phyloP scores from a whole-genome alignment of 495 filamentous ascomycete genomes.

The Saxophila tyrrhenica region DNA sequence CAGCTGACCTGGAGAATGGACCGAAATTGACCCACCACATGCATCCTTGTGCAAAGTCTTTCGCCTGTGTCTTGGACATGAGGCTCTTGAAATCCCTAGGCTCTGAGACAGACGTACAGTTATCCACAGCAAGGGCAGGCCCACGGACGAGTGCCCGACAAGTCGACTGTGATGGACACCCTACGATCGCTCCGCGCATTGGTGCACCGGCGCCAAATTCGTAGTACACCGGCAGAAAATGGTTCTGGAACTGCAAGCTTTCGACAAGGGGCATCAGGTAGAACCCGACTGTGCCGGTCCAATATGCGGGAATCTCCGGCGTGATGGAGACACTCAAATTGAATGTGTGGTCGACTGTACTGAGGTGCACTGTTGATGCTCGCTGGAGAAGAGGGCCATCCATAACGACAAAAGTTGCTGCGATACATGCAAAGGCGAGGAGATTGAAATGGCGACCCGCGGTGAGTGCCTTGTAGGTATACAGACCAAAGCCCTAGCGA shows the following conservation, averaged over 20 bases:
- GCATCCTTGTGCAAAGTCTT: background rate
- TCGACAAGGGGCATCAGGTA: background rate
- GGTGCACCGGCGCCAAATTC: background rate
- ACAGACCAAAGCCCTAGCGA: constrained; percentile 1
- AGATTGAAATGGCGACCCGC: constrained; percentile 4
- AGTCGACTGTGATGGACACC: background rate
- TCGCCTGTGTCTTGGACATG: background rate
- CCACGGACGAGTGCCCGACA: constrained; percentile 3
- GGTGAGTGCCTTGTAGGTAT: constrained; percentile 5
- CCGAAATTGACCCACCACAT: background rate
- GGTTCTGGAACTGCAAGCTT: background rate
- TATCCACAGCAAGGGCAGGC: constrained; percentile 4
- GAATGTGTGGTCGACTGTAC: background rate
- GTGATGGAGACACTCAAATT: background rate
- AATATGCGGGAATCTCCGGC: constrained; percentile 3
- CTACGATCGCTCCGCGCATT: background rate
- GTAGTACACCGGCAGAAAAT: background rate
- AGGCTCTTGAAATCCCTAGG: constrained; percentile 3
- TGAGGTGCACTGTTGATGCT: constrained; percentile 7
- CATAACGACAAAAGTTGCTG: constrained; percentile 4
- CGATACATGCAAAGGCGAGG: constrained; percentile 7
- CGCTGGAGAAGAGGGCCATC: constrained; percentile 15
- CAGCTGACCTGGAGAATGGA: background rate
- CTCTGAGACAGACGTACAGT: background rate
- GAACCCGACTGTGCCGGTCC: background rate